Conservation (phyloP, 768 basidiomycete species). For the Tricholoma bakamatsutake region DNA sequence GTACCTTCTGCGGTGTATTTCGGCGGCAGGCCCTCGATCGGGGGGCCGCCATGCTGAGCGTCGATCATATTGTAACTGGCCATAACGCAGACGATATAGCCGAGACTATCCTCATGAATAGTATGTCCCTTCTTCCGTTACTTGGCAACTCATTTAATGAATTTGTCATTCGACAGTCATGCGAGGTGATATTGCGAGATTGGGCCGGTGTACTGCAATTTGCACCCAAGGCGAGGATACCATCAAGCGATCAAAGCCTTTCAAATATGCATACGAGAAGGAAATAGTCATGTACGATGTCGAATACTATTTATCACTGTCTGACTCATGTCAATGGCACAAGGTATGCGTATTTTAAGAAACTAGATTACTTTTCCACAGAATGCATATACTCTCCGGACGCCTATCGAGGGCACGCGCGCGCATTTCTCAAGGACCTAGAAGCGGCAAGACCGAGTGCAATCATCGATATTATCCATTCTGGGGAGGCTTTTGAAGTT, state of each 20-base stretch:
- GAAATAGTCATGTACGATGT: slow-evolving; percentile 91
- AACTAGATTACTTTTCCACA: slow-evolving; percentile 97
- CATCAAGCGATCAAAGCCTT: slow-evolving; percentile 96
- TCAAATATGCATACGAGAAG: slow-evolving; percentile 99
- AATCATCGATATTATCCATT: slow-evolving; percentile 97
- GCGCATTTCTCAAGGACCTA: slow-evolving; percentile 90
- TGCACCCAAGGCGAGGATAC: slow-evolving; percentile 96
- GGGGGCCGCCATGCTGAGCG: slow-evolving; percentile 80
- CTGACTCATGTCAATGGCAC: background rate
- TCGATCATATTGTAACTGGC: slow-evolving; percentile 97
- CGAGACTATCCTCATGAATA: slow-evolving; percentile 98
- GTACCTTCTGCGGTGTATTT: slow-evolving; percentile 99
- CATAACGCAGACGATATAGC: slow-evolving; percentile 99
- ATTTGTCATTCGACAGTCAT: slow-evolving; percentile 58
- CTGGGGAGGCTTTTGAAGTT: slow-evolving; percentile 87
- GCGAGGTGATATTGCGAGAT: slow-evolving; percentile 93
- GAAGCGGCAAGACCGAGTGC: slow-evolving; percentile 92
- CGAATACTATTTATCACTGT: slow-evolving; percentile 2
- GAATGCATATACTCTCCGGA: slow-evolving; percentile 99
- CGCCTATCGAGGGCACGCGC: slow-evolving; percentile 95
- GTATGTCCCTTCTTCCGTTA: slow-evolving; percentile 39
- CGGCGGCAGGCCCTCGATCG: slow-evolving; percentile 93
- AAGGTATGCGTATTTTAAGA: slow-evolving; percentile 99
- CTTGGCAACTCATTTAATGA: background rate
- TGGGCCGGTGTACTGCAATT: slow-evolving; percentile 90